Evolutionary conservation across 345 rosid species (phyloP), one percentile per base, ranked within the genome.

Genomic region (Gossypium mustelinum): DNA sequence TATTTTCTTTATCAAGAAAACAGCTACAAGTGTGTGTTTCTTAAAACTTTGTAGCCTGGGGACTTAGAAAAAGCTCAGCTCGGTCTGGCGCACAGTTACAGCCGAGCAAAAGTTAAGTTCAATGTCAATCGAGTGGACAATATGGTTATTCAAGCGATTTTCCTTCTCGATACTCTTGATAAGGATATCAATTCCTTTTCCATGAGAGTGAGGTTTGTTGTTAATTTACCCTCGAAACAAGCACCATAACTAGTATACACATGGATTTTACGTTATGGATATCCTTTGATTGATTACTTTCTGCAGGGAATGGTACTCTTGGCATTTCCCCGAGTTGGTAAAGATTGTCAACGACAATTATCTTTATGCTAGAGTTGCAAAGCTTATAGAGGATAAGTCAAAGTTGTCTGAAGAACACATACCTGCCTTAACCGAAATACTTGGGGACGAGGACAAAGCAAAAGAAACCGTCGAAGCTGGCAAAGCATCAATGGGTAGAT

Each of bases 71-170:
- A 91, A 84, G 92, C 97, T 11, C 99, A 95, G 74, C 94, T 95
- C 79, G 99, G 99, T 78, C 84, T 95, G 44, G 94, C 89, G 3
- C 99, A 95, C 79, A 95, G 97, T 76, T 95, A 93, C 84, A 95
- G 97, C 80, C 85, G 99, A 81, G 98, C 97, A 10, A 93, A 95
- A 75, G 98, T 95, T 76, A 95, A 95, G 84, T 95, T 95, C 85
- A 95, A 95, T 78, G 97, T 93, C 47, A 90, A 95, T 84, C 80
- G 94, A 13, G 92, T 90, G 24, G 98, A 95, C 71, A 93, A 93
- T 74, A 95, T 95, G 97, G 95, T 95, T 76, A 95, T 95, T 62
- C 98, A 95, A 71, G 98, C 98, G 48, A 95, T 93, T 48, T 93
- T 91, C 79, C 88, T 91, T 75, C 87, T 95, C 2, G 97, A 95